Evolutionary conservation across 768 basidiomycete species (phyloP), one percentile per base, ranked within the genome.

Genomic region (Leccinum sublutescens): DNA sequence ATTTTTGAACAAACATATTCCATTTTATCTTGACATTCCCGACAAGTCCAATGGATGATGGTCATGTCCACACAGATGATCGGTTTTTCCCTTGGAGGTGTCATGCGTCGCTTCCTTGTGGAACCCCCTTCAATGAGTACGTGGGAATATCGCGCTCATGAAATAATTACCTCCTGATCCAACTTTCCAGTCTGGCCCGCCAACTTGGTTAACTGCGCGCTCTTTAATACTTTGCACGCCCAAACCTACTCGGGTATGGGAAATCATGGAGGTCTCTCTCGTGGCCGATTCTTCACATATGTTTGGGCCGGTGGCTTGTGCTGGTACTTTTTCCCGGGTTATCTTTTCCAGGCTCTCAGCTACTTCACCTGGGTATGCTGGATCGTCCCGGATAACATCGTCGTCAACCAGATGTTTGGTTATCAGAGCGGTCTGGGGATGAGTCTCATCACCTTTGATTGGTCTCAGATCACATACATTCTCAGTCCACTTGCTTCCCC

Each of bases 371-470:
- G 81, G 79, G 76, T 82, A 10, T 80, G 79, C 68, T 85, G 83
- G 91, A 90, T 93, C 57, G 85, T 74, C 8, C 91, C 91, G 1
- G 70, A 87, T 21, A 89, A 90, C 65, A 61, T 87, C 57, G 77
- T 71, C 54, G 80, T 93, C 67, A 92, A 91, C 71, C 85, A 89
- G 66, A 77, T 92, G 71, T 92, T 93, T 62, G 90, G 91, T 19
- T 85, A 84, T 64, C 61, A 67, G 50, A 69, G 66, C 53, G 78
- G 79, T 29, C 74, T 87, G 63, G 85, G 86, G 45, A 89, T 91
- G 87, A 86, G 86, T 63, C 70, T 91, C 58, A 72, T 91, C 62
- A 89, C 89, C 47, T 89, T 93, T 66, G 91, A 93, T 64, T 93
- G 91, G 91, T 76, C 86, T 3, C 83, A 88, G 68, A 88, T 91